Conservation (phyloP, 1,284 basidiomycete genomes). For the Stereum hirsutum region DNA sequence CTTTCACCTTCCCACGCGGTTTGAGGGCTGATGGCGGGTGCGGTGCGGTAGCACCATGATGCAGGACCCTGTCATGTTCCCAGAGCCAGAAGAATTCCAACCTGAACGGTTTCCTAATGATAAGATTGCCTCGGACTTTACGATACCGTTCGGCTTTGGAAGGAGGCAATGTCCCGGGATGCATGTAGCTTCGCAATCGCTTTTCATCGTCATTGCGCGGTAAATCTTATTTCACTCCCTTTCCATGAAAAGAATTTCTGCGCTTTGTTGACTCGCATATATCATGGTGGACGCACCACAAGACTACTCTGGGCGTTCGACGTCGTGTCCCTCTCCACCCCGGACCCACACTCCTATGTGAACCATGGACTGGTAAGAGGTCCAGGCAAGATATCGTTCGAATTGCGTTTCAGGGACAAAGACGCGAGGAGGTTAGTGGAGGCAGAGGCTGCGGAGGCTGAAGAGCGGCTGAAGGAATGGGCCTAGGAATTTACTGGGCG, state of each 20-base stretch:
- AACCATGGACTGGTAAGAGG: constrained; percentile 1
- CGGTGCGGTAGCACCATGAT: constrained; percentile 7
- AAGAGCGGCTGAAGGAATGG: constrained; percentile 12
- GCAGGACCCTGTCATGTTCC: constrained; percentile 7
- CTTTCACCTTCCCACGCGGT: background rate
- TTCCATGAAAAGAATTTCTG: no score
- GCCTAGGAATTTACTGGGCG: no score
- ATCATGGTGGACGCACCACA: background rate
- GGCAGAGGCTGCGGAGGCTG: constrained; percentile 10
- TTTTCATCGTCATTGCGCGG: constrained; percentile 13
- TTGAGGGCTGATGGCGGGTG: background rate
- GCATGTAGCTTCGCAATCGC: constrained; percentile 15
- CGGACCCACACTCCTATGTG: background rate
- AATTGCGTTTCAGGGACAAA: constrained; percentile 1
- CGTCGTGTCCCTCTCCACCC: constrained; percentile 5
- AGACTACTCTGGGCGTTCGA: constrained; percentile 14
- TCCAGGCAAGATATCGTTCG: constrained; percentile 8
- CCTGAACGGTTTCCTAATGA: constrained; percentile 13
- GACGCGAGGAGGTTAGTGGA: constrained; percentile 9
- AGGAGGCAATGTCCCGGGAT: constrained; percentile 15
- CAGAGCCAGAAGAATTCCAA: constrained; percentile 10
- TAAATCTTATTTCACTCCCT: background rate
- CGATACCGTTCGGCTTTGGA: constrained; percentile 13
- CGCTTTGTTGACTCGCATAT: no score
- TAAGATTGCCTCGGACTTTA: constrained; percentile 8